Base-by-base conservation (phyloP, 2,329 filamentous ascomycete genomes). In the Akanthomyces uredinophilus region DNA sequence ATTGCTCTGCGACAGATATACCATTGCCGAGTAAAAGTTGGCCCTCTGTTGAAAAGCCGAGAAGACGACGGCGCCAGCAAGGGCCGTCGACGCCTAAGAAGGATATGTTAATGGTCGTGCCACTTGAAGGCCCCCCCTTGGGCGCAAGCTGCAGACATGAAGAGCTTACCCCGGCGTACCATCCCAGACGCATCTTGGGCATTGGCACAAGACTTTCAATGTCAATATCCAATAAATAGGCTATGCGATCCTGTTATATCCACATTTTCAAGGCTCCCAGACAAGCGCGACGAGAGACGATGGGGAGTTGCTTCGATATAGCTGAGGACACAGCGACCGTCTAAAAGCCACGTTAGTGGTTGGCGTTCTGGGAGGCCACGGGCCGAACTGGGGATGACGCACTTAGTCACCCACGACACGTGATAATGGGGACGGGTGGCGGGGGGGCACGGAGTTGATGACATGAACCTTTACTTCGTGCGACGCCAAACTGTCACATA, bases 1-100 rank as follows among this genome's bases (percentile, higher is more conserved):
- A 79, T 95, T 98, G 76, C 92, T 97, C 77, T 98, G 94, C 46
- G 93, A 91, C 56, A 99, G 86, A 77, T 98, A 96, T 54, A 99
- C 95, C 78, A 92, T 95, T 67, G 95, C 93, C 60, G 94, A 96
- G 79, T 99, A 99, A 82, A 98, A 99, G 78, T 99, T 99, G 66
- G 95, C 89, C 66, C 95, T 87, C 78, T 98, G 91, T 72, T 95
- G 90, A 77, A 98, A 94, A 65, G 95, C 94, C 72, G 93, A 95
- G 63, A 96, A 78, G 64, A 97, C 83, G 64, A 96, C 92, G 69
- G 87, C 86, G 67, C 86, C 89, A 69, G 94, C 94, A 73, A 96
- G 87, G 77, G 87, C 88, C 74, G 90, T 87, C 61, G 94, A 97
- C 75, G 86, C 83, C 90, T 92, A 68, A 35, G 62, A 29, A n/a